Percentiles rank a stretch among this genome's conserved stretches.
Conservation (phyloP, 2,329 filamentous ascomycete species). For the Fusarium dimerum region DNA sequence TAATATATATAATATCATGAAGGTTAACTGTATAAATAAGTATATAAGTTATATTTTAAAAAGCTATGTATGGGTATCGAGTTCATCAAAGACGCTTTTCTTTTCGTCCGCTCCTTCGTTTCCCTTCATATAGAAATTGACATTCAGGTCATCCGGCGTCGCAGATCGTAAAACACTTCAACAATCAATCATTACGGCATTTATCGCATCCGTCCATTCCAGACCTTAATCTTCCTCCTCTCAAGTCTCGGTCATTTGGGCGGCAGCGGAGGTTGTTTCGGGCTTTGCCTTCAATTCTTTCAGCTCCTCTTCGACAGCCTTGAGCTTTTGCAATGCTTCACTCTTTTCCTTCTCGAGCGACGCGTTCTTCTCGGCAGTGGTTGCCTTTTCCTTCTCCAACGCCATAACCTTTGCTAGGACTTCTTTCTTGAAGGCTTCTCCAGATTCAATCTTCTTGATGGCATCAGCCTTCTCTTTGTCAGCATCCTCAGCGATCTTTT, state of each 20-base stretch:
- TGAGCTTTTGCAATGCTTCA: no score
- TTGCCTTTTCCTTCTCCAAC: no score
- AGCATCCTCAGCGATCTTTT: conserved; percentile 4
- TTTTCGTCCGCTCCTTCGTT: conserved; percentile 34
- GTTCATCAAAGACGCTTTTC: conserved; percentile 32
- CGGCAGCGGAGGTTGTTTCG: conserved; percentile 12
- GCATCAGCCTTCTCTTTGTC: no score
- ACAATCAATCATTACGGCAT: no score
- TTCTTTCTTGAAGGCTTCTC: no score
- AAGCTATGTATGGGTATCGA: conserved; percentile 33
- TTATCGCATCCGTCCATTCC: conserved; percentile 10
- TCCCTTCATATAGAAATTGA: conserved; percentile 30
- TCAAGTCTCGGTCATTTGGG: conserved; percentile 20
- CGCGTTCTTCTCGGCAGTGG: no score
- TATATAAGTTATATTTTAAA: conserved; percentile 19
- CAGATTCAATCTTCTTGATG: no score
- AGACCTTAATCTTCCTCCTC: conserved; percentile 12
- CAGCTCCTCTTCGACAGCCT: conserved; percentile 17
- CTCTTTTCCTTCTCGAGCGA: conserved; percentile 3
- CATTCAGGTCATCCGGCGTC: conserved; percentile 27
- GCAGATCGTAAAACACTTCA: conserved; percentile 25
- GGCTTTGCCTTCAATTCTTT: conserved; percentile 23
- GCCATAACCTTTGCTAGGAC: no score
- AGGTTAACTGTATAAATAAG: no score
- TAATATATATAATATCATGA: no score